Base-by-base conservation (phyloP, 805 yeast species). In the Candida xyloterini region DNA sequence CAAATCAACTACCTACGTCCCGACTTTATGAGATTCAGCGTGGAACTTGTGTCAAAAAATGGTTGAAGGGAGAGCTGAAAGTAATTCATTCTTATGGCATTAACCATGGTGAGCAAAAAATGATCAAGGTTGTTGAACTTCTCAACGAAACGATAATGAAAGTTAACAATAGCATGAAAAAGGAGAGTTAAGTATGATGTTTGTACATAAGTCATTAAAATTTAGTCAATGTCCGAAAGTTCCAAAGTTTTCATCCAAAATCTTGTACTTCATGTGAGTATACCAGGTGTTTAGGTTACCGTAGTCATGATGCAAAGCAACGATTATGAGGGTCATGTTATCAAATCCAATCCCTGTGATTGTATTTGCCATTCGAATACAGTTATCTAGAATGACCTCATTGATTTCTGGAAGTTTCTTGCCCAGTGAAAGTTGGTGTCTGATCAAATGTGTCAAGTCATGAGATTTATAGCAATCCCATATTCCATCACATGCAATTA, bases 401-500 rank as follows among this genome's bases (percentile, higher is more conserved):
- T 75, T 69, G 15, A 83, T 79, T 31, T 75, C 78, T 30, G 79
- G 76, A 15, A 83, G 59, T 42, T 68, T 72, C 61, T 78, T 69
- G 1, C 84, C 88, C 22, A 74, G 51, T 0, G 75, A 66, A 38
- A 84, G 60, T 47, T 79, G 74, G 45, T 76, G 75, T 51, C 87
- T 68, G 24, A 84, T 74, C 25, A 75, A 59, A 15, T 66, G 59
- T 1, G 79, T 63, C 38, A 84, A 54, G 37, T 78, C 76, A 30
- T 67, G 70, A 47, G 81, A 79, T 43, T 75, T 77, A 52, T 73
- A 75, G 26, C 78, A 72, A 59, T 84, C 93, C 91, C 90, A 84
- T 32, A 84, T 79, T 30, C 95, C 95, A 62, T 84, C 95, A 62
- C 95, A 84, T 1, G 88, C 91, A 38, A 84, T 60, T 2, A 84